phyloP scores from a whole-genome alignment of 2,329 filamentous ascomycete species.

The Lasiodiplodia citricola region DNA sequence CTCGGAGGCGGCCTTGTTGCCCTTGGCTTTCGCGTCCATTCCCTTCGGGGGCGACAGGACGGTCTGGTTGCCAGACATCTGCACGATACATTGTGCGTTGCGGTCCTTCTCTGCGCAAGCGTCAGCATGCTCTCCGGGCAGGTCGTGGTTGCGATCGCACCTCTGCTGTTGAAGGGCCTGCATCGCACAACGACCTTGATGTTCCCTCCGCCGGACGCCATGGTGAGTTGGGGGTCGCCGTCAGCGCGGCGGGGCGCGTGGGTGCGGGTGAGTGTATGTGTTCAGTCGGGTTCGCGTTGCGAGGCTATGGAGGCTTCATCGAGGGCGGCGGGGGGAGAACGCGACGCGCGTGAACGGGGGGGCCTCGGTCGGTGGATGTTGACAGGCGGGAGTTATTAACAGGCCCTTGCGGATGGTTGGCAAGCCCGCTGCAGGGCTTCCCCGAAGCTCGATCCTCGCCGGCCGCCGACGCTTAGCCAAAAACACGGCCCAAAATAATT shows the following conservation, averaged over 20 bases:
- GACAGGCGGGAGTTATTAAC: slow-evolving; percentile 19
- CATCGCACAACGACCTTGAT: slow-evolving; percentile 99
- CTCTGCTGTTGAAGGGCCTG: slow-evolving; percentile 94
- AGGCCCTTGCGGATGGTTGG: slow-evolving; percentile 12
- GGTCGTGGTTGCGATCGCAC: slow-evolving; percentile 54
- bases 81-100: slow-evolving; percentile 93
- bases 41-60: slow-evolving; percentile 75
- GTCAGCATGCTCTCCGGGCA: slow-evolving; percentile 26
- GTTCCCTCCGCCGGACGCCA: slow-evolving; percentile 85
- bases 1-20: slow-evolving; percentile 65
- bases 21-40: slow-evolving; percentile 64
- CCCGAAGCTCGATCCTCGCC: slow-evolving; percentile 15
- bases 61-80: slow-evolving; percentile 94
- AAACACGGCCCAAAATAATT: slow-evolving; percentile 18
- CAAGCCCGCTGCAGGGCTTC: slow-evolving; percentile 15
- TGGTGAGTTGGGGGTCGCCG: slow-evolving; percentile 39
- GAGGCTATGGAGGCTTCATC: slow-evolving; percentile 26
- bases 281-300: slow-evolving; percentile 1
- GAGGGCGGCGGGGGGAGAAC: slow-evolving; percentile 13
- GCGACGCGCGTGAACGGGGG: slow-evolving; percentile 19
- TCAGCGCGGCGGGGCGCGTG: slow-evolving; percentile 22
- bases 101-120: slow-evolving; percentile 78
- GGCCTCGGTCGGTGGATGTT: slow-evolving; percentile 20
- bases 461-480: slow-evolving; percentile 16
- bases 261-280: background rate